phyloP scores from a whole-genome alignment of 306 rosid species.

The Quercus cerris region DNA sequence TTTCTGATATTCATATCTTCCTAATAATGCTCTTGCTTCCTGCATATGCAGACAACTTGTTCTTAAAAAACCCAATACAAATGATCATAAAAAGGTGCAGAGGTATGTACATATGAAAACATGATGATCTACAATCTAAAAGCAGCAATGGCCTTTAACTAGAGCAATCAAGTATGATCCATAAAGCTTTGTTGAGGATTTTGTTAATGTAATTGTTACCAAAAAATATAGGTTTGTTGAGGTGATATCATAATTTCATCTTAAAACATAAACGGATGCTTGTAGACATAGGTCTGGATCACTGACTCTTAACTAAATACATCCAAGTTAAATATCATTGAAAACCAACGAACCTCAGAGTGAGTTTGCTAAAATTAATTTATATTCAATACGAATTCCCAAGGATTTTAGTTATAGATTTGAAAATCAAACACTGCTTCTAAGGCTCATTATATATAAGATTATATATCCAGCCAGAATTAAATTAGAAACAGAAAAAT shows the following conservation, averaged over 20 bases:
- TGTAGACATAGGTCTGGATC: not conserved
- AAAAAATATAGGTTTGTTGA: not conserved
- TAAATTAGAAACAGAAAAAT: constrained; percentile 8
- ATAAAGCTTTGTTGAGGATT: no score
- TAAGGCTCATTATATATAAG: not conserved
- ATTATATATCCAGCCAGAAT: not conserved
- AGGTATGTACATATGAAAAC: not conserved
- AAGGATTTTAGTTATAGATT: not conserved
- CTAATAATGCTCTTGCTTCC: constrained; percentile 96
- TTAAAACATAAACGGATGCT: not conserved
- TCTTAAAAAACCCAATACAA: constrained; percentile 15
- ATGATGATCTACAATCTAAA: constrained; percentile 14
- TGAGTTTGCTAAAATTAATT: not conserved
- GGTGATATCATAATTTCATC: not conserved
- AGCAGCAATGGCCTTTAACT: constrained; percentile 3
- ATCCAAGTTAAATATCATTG: not conserved
- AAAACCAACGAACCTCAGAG: not conserved
- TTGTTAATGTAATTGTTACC: no score
- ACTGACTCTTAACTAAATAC: not conserved
- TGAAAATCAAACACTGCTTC: not conserved
- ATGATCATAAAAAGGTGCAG: not conserved
- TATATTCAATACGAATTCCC: not conserved
- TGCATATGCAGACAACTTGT: constrained; percentile 34
- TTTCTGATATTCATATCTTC: constrained; percentile 89
- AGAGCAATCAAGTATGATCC: not conserved